Conservation (phyloP, 2,329 filamentous ascomycete species). For the Lachnellula occidentalis region DNA sequence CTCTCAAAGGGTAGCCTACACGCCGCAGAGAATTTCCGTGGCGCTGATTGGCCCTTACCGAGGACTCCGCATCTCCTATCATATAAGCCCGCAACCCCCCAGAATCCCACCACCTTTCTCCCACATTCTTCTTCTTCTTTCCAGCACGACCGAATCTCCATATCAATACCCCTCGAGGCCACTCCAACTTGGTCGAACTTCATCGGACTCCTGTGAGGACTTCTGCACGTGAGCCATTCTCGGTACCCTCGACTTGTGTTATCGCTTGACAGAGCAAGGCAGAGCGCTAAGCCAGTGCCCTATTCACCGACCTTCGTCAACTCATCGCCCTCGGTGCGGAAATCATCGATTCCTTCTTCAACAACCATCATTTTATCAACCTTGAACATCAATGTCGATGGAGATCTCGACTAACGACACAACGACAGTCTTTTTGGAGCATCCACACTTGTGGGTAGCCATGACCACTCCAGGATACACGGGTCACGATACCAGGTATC, state of each 20-base stretch:
- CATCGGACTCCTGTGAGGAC: constrained; percentile 17
- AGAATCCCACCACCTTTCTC: constrained; percentile 25
- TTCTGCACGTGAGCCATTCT: constrained; percentile 24
- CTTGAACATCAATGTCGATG: neutral
- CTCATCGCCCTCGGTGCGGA: constrained; percentile 9
- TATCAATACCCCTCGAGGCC: constrained; percentile 20
- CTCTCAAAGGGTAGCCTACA: constrained; percentile 8
- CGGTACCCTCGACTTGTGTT: constrained; percentile 30
- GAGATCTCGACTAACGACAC: neutral
- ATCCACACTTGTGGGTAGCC: neutral
- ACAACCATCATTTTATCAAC: constrained; percentile 13
- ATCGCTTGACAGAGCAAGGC: constrained; percentile 20
- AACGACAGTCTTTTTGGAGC: neutral
- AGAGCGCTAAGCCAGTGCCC: constrained; percentile 20
- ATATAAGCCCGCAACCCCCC: constrained; percentile 27
- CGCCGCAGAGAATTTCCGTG: constrained; percentile 8
- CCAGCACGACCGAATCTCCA: constrained; percentile 12
- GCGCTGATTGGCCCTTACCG: constrained; percentile 15
- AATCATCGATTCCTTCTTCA: constrained; percentile 20
- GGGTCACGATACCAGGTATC: neutral
- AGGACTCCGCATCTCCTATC: constrained; percentile 7
- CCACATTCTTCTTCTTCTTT: constrained; percentile 21
- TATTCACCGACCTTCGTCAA: constrained; percentile 19
- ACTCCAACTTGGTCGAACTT: constrained; percentile 20
- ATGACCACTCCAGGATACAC: neutral